Base-by-base conservation (phyloP, 176 grass and related monocot genomes). In the Ampelocalamus luodianensis region DNA sequence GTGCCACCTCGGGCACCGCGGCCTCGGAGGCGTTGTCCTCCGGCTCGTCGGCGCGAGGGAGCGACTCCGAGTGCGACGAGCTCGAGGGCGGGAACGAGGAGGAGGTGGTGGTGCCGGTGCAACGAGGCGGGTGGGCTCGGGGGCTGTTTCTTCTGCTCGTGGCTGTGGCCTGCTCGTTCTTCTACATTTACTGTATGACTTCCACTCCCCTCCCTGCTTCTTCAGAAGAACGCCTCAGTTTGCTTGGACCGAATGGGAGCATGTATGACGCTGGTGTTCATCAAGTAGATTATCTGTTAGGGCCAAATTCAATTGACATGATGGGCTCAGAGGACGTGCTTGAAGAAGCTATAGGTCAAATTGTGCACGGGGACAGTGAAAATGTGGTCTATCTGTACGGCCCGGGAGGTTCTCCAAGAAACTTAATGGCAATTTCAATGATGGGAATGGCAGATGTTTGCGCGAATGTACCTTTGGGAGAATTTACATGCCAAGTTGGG, bases 281-380 rank as follows among this genome's bases (percentile, higher is more conserved):
- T 55, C 44, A 77, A 36, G 27, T 39, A 16, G 73, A 82, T 15
- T 82, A 58, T 36, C 26, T 29, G 13, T 15, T 11, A 23, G 72
- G 24, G 46, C 14, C 83, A 34, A 34, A 34, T 34, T 34, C 32
- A 38, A 6, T 78, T 82, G 49, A 85, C 18, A 80, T 51, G 68
- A 89, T 84, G 59, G 76, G 50, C 50, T 78, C 77, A 13, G 69
- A 82, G 65, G 66, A 56, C n/a, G 65, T 58, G 79, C 45, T 56
- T 44, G 46, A 71, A 53, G 83, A 36, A 66, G 59, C 13, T 78
- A 5, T 29, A 12, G 3, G 4, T 11, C 79, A 65, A 86, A 4
- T 13, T 82, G 38, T 43, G 7, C 16, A 14, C 0, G 3, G 22
- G 15, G 24, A 2, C 37, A 18, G 26, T 60, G 84, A 59, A 14